Base-by-base conservation (phyloP, 768 basidiomycete genomes). In the Austroboletus eburneus region DNA sequence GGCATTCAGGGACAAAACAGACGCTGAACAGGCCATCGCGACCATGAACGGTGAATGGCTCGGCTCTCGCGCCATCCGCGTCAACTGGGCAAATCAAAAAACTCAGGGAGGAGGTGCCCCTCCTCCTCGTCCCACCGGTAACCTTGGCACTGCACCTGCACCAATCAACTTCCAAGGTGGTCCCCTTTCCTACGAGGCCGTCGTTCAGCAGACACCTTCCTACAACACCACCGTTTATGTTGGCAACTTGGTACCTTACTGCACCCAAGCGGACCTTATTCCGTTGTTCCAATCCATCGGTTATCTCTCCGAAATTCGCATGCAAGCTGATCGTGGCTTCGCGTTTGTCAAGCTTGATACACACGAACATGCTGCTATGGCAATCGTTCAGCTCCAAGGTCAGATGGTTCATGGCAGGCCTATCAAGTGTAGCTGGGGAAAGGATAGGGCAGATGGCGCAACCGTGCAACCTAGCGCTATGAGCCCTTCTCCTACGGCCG, bases 1-100 rank as follows among this genome's bases (percentile, higher is more conserved):
- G 54, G 94, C 95, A 3, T 98, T 97, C 80, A 81, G 95, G 60
- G 96, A 99, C 75, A 94, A 95, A 72, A 91, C 95, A 43, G 96
- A 99, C 61, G 96, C 96, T 25, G 96, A 99, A 67, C 96, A 98
- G 68, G 96, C 96, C 35, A 99, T 99, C 65, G 88, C 90, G 25
- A 94, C 95, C 50, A 99, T 99, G 96, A 99, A 99, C 63, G 96
- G 96, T 47, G 95, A 99, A 76, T 99, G 92, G 92, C 79, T 99
- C 30, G 96, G 96, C 40, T 92, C 92, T 24, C 83, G 96, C 50
- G 96, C 96, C 51, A 99, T 99, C 62, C 86, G 96, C 56, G 95
- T 98, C 69, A 99, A 99, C 73, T 99, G 95, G 95, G 96, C 96
- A 44, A 98, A 98, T 73, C 95, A 98, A 72, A 97, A 98, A 75